Evolutionary conservation across 306 rosid genomes (phyloP), one percentile per base, ranked within the genome.

Genomic region (Gynostemma pentaphyllum): DNA sequence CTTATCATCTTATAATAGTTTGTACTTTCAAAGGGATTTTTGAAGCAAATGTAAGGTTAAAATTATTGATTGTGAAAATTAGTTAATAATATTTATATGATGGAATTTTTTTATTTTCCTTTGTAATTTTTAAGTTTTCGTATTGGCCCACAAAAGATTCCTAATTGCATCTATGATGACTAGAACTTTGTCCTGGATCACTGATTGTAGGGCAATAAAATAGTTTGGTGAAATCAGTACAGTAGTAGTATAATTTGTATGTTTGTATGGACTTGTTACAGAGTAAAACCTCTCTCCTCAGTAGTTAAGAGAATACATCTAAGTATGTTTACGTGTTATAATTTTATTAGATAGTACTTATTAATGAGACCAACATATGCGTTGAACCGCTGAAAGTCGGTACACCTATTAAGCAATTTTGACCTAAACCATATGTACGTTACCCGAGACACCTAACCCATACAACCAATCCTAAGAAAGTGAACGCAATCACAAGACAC

Each of bases 151-250:
- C 48, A 21, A 39, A n/a, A 12, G 29, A 60, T 60, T 23, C 13
- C 13, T 39, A 61, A 61, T 40, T 61, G 5, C 11, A 60, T 37
- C 0, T 28, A 5, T 34, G 24, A 34, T 15, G 13, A 28, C 30
- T 55, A 22, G 28, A 21, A 9, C 11, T 18, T 48, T 48, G 28
- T 19, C 4, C 29, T 19, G 48, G 30, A 39, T 14, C 11, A 11
- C 19, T 60, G 7, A 59, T 59, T 59, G 29, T 59, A 46, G 65
- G n/a, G 28, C 7, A 11, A 15, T 59, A 59, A 59, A 59, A 36
- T 36, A 59, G 37, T 39, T 34, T 19, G 23, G 14, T 30, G 21
- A 53, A 15, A 29, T 50, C 7, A 23, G 32, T 50, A 50, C 26
- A 37, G 37, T 37, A 36, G 8, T 19, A 21, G 18, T 37, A 18